Evolutionary conservation across 352 stramenopile genomes (phyloP).

Genomic region (Pythium insidiosum): DNA sequence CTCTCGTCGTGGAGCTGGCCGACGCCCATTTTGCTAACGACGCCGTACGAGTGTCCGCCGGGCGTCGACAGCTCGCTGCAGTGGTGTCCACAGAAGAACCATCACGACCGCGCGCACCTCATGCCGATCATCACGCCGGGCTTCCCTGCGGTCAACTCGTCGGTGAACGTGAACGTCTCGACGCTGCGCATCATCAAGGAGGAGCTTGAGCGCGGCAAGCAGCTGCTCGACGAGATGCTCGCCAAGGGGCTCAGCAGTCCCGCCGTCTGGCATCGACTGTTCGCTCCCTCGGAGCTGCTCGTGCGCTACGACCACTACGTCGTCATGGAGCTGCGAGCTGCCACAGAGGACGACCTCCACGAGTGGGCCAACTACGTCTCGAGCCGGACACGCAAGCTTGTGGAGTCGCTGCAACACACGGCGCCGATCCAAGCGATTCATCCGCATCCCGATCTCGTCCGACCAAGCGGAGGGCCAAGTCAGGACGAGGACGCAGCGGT

Average conservation of each 20-base stretch:
- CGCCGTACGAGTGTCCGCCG: slow-evolving; percentile 31
- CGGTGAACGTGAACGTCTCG: slow-evolving; percentile 76
- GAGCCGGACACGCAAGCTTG: slow-evolving; percentile 76
- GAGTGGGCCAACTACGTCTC: slow-evolving; percentile 75
- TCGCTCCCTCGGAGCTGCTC: slow-evolving; percentile 64
- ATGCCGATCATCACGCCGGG: slow-evolving; percentile 87
- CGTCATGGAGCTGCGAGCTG: slow-evolving; percentile 43
- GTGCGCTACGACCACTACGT: slow-evolving; percentile 84
- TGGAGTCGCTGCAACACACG: slow-evolving; percentile 74
- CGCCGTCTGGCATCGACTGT: slow-evolving; percentile 68
- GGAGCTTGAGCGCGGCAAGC: slow-evolving; percentile 65
- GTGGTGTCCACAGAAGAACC: slow-evolving; percentile 68
- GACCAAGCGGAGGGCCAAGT: neutral
- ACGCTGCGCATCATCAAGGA: slow-evolving; percentile 67
- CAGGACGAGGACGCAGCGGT: neutral
- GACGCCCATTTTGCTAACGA: slow-evolving; percentile 65
- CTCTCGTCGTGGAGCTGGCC: slow-evolving; percentile 76
- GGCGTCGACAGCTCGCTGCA: slow-evolving; percentile 30
- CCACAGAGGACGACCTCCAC: slow-evolving; percentile 45
- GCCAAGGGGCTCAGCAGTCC: slow-evolving; percentile 51
- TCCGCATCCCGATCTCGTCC: slow-evolving; percentile 53
- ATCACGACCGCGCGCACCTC: slow-evolving; percentile 69
- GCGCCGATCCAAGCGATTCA: slow-evolving; percentile 52
- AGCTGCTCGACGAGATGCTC: slow-evolving; percentile 70
- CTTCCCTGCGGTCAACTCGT: slow-evolving; percentile 77